A percentile compares a stretch with the other conserved stretches of the same genome.
phyloP scores from a whole-genome alignment of 2,329 filamentous ascomycete species.

The Xylaria sp. region DNA sequence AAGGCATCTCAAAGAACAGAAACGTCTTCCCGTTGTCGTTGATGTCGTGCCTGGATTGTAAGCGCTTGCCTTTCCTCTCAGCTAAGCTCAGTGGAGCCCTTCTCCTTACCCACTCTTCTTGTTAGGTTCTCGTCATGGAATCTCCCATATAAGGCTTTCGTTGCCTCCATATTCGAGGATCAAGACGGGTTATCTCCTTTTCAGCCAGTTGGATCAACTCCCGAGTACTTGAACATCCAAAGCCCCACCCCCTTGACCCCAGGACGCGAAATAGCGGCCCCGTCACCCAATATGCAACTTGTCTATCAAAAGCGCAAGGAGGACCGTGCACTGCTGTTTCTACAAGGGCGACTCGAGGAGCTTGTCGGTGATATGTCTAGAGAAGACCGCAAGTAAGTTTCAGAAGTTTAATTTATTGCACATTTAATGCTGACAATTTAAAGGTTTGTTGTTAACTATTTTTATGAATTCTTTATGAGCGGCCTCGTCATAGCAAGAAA shows the following conservation, averaged over 20 bases:
- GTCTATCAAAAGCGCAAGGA: conserved; percentile 12
- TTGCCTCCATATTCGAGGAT: neutral
- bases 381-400: conserved; percentile 16
- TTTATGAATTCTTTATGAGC: conserved; percentile 4
- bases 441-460: conserved; percentile 6
- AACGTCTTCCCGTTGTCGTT: neutral
- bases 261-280: neutral
- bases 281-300: conserved; percentile 13
- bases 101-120: neutral
- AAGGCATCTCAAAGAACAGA: conserved; percentile 3
- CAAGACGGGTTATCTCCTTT: neutral
- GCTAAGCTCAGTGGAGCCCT: too few species aligned
- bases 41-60: neutral
- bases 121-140: conserved; percentile 8
- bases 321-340: conserved; percentile 1
- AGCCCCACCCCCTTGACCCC: neutral
- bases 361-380: neutral
- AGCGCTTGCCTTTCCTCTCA: neutral
- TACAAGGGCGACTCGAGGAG: conserved; percentile 11
- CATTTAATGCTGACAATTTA: neutral
- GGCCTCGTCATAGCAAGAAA: neutral
- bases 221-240: neutral
- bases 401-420: neutral
- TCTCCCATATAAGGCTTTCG: conserved; percentile 14
- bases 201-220: neutral